A percentile compares a stretch with the other conserved stretches of the same genome.
These are phyloP conservation scores for Alternaria arborescens DNA, from an alignment of 2,329 filamentous ascomycete species.

Conservation along the genomic window DNA sequence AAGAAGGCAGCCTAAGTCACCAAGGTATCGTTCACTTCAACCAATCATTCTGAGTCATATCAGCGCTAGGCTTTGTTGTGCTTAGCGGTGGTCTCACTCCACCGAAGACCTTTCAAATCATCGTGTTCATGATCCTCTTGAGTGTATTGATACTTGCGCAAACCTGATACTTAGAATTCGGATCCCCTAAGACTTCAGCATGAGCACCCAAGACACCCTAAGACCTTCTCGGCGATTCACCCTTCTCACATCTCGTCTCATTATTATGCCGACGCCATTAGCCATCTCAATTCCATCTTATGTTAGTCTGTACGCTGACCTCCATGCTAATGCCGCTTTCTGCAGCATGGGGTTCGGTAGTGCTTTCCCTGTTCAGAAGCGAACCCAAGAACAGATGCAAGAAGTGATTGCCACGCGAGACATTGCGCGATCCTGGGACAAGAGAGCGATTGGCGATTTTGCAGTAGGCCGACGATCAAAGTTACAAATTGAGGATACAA, in stretches of 20 bases:
- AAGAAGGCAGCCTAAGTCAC: slow-evolving; percentile 1
- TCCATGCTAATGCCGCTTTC: neutral
- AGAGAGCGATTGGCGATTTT: slow-evolving; percentile 22
- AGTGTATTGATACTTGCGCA: neutral
- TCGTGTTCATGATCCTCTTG: neutral
- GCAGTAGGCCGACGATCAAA: slow-evolving; percentile 20
- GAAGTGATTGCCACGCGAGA: slow-evolving; percentile 22
- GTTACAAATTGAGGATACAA: neutral
- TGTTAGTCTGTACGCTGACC: slow-evolving; percentile 3
- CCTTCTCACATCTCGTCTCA: slow-evolving; percentile 2
- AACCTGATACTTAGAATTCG: neutral
- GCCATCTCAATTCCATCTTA: slow-evolving; percentile 1
- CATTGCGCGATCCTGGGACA: slow-evolving; percentile 21
- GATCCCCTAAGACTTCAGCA: neutral
- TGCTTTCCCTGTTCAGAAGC: neutral
- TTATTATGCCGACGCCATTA: slow-evolving; percentile 6
- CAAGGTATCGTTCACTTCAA: neutral
- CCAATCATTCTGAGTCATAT: slow-evolving; percentile 1
- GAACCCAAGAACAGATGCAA: slow-evolving; percentile 20
- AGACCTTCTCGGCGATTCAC: neutral
- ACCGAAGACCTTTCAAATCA: neutral
- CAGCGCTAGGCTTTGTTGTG: neutral
- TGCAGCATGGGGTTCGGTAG: slow-evolving; percentile 6
- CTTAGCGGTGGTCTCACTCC: neutral
- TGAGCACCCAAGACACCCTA: neutral